Evolutionary conservation across 202 grass and related monocot species (phyloP).

Genomic region (Schoenoplectus triqueter): DNA sequence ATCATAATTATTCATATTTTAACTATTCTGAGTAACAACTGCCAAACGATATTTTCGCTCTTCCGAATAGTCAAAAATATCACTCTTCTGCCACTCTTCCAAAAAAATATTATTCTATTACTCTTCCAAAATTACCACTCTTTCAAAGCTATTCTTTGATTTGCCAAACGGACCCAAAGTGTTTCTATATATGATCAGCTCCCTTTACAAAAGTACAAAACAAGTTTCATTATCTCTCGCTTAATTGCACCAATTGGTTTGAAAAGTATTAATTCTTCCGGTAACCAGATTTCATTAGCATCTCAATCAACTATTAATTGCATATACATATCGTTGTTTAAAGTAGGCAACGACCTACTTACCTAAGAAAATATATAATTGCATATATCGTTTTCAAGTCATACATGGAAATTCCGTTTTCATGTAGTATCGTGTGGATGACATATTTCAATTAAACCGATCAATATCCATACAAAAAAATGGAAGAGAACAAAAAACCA

Average conservation of each 20-base stretch:
- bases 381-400: conserved; percentile 9
- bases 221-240: not conserved
- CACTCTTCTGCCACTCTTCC: no score
- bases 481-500: not conserved
- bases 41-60: no score
- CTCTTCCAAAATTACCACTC: no score
- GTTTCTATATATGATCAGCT: no score
- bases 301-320: conserved; percentile 2
- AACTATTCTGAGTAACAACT: no score
- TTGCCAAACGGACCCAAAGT: no score
- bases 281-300: not conserved
- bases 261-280: not conserved
- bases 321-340: no score
- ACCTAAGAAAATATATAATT: not conserved
- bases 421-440: not conserved
- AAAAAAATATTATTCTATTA: no score
- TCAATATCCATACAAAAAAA: not conserved
- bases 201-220: not conserved
- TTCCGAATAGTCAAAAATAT: no score
- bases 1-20: no score
- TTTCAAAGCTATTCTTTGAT: no score
- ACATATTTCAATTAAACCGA: not conserved
- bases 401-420: not conserved
- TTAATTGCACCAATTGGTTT: not conserved
- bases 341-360: no score